Percentiles rank a stretch among this genome's conserved stretches.
Evolutionary conservation across 2,329 filamentous ascomycete species (phyloP).

Genomic region (Dactylonectria macrodidyma): DNA sequence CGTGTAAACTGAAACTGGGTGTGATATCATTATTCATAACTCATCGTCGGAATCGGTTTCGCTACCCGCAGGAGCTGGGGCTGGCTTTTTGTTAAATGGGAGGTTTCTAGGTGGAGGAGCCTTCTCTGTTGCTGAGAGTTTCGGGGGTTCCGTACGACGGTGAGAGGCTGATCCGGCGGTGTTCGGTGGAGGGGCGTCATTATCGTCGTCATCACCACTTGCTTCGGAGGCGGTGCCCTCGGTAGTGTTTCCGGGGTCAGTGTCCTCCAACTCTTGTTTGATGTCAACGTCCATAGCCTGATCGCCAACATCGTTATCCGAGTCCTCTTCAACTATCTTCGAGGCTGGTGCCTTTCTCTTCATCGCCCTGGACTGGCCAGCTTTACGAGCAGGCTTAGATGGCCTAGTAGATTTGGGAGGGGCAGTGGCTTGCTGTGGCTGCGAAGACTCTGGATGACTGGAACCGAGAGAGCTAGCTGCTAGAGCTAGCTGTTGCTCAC

Average conservation of each 20-base stretch:
- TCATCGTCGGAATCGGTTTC: conserved; percentile 73
- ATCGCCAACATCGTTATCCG: conserved; percentile 56
- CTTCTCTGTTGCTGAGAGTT: conserved; percentile 37
- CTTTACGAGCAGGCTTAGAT: conserved; percentile 47
- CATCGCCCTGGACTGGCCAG: conserved; percentile 56
- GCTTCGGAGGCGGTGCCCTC: conserved; percentile 59
- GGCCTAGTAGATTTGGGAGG: conserved; percentile 29
- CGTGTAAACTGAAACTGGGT: conserved; percentile 9
- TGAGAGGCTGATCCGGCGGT: conserved; percentile 9
- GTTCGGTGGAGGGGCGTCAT: conserved; percentile 20
- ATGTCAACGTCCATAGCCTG: conserved; percentile 67
- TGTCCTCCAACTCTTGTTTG: conserved; percentile 55
- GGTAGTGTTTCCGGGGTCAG: conserved; percentile 58
- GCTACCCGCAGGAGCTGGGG: conserved; percentile 51
- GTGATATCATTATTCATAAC: conserved; percentile 54
- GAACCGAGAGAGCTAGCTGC: conserved; percentile 59
- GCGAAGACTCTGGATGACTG: conserved; percentile 49
- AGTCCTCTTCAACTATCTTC: conserved; percentile 57
- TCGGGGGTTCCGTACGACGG: conserved; percentile 13
- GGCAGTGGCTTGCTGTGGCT: conserved; percentile 41
- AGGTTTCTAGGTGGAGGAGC: conserved; percentile 57
- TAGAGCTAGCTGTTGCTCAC: conserved; percentile 78
- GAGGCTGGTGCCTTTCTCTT: conserved; percentile 66
- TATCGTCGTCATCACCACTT: conserved; percentile 57
- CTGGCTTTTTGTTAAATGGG: conserved; percentile 60